Conservation (phyloP, 495 filamentous ascomycete genomes). For the Patellaria atrata region DNA sequence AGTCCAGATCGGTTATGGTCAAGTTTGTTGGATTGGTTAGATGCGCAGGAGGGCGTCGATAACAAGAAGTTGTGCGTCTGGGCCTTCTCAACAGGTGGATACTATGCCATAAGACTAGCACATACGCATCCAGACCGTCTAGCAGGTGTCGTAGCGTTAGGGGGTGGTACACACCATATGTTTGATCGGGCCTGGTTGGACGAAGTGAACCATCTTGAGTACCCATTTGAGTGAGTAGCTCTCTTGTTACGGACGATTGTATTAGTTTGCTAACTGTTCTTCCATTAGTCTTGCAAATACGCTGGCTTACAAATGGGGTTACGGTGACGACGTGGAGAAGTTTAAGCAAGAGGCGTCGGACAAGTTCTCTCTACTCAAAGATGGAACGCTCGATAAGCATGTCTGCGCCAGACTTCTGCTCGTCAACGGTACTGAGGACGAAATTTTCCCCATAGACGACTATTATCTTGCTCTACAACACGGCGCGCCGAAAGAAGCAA, state of each 20-base stretch:
- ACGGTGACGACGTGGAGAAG: constrained; percentile 37
- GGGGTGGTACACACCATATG: constrained; percentile 58
- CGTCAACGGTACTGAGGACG: constrained; percentile 57
- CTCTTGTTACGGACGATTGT: neutral
- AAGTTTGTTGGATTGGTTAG: constrained; percentile 55
- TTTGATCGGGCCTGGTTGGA: constrained; percentile 51
- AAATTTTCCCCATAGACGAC: constrained; percentile 67
- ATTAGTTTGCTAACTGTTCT: neutral
- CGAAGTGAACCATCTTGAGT: constrained; percentile 57
- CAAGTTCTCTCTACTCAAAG: constrained; percentile 61
- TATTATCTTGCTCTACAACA: constrained; percentile 54
- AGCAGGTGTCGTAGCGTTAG: constrained; percentile 50
- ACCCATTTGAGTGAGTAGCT: constrained; percentile 50
- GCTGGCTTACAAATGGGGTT: constrained; percentile 61
- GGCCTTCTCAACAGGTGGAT: constrained; percentile 62
- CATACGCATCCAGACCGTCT: constrained; percentile 51
- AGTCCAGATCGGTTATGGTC: constrained; percentile 45
- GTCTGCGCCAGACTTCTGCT: constrained; percentile 46
- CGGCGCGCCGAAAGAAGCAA: constrained; percentile 57
- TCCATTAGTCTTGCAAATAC: constrained; percentile 40
- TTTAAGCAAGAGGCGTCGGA: constrained; percentile 46
- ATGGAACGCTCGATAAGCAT: constrained; percentile 48
- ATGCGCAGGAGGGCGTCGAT: constrained; percentile 41
- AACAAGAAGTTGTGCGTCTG: constrained; percentile 48
- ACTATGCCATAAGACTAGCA: constrained; percentile 60